Evolutionary conservation across 228 moss, liverwort and hornwort species (phyloP).

Genomic region (Sphagnum magellanicum): DNA sequence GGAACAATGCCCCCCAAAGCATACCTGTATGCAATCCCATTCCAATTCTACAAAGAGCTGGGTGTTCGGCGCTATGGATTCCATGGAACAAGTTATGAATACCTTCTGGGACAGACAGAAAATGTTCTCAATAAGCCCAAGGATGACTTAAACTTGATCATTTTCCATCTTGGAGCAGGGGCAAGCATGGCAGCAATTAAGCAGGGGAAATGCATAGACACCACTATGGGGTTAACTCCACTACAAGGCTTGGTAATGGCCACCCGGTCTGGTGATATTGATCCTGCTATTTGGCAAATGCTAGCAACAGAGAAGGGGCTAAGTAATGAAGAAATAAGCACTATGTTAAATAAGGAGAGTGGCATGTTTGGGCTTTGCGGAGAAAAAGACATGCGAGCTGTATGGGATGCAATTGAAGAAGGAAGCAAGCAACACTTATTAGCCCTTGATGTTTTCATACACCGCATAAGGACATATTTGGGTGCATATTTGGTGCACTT

Average conservation of each 20-base stretch:
- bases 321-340: constrained; percentile 37
- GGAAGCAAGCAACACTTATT: constrained; percentile 64
- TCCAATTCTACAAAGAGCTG: constrained; percentile 65
- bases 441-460: constrained; percentile 65
- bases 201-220: constrained; percentile 70
- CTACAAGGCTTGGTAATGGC: constrained; percentile 88
- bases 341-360: constrained; percentile 79
- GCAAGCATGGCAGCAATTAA: constrained; percentile 90
- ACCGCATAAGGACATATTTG: constrained; percentile 70
- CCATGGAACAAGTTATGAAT: constrained; percentile 89
- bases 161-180: constrained; percentile 87
- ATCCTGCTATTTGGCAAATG: constrained; percentile 71
- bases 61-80: constrained; percentile 81
- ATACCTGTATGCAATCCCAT: constrained; percentile 74
- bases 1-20: constrained; percentile 71
- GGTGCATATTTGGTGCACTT: constrained; percentile 82
- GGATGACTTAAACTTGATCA: constrained; percentile 61
- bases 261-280: constrained; percentile 82
- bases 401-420: constrained; percentile 55
- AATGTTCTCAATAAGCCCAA: constrained; percentile 58
- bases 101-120: constrained; percentile 56
- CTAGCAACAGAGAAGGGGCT: constrained; percentile 61
- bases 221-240: constrained; percentile 89
- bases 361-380: constrained; percentile 82
- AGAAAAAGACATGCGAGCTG: constrained; percentile 69